Evolutionary conservation across 2,329 filamentous ascomycete genomes (phyloP).

Genomic region (Botrytis aclada): DNA sequence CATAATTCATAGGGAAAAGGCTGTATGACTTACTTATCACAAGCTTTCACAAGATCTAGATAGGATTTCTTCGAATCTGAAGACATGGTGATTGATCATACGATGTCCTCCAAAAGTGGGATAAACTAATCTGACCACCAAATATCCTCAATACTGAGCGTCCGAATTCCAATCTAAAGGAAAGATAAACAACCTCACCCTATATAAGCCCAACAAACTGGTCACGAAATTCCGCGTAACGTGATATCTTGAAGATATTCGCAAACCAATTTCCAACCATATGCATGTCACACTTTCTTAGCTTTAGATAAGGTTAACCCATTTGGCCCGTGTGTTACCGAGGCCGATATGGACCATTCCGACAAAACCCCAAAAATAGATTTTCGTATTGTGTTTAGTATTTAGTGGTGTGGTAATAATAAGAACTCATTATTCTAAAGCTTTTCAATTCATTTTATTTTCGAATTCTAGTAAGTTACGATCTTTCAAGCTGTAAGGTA

Average conservation of each 20-base stretch:
- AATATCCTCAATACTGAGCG: not conserved
- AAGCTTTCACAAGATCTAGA: constrained; percentile 41
- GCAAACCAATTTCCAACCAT: not conserved
- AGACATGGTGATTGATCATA: not conserved
- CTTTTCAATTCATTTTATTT: too few species aligned
- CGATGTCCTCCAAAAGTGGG: not conserved
- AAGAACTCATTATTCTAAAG: too few species aligned
- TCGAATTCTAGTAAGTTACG: too few species aligned
- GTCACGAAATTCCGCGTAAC: not conserved
- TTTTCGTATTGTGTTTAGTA: too few species aligned
- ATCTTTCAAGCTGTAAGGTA: too few species aligned
- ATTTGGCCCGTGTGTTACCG: not conserved
- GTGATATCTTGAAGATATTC: not conserved
- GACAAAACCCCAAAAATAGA: too few species aligned
- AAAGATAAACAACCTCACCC: not conserved
- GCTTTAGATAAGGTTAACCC: too few species aligned
- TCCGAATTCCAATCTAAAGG: not conserved
- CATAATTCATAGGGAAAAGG: too few species aligned
- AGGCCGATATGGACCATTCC: too few species aligned
- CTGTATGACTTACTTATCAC: constrained; percentile 43
- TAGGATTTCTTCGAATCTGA: constrained; percentile 24
- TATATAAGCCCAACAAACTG: not conserved
- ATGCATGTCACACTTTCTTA: not conserved
- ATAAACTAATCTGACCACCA: not conserved
- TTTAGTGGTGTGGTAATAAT: too few species aligned